Percentiles rank a stretch among this genome's conserved stretches.
Conservation (phyloP, 2,329 filamentous ascomycete genomes). For the Trichoderma koningiopsis region DNA sequence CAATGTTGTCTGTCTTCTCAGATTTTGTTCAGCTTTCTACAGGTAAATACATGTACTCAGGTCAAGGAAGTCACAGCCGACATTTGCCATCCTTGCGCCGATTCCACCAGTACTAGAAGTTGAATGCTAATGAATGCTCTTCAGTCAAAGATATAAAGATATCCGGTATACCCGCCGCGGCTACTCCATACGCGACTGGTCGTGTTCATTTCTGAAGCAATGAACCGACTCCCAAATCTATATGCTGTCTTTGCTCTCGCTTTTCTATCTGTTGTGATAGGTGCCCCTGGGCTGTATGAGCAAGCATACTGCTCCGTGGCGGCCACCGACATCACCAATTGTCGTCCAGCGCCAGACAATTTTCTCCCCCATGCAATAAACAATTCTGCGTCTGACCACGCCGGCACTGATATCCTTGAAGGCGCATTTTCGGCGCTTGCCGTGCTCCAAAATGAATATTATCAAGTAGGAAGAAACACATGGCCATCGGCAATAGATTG, state of each 20-base stretch:
- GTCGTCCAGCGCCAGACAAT: not conserved
- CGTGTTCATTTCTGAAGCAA: not conserved
- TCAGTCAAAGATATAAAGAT: not conserved
- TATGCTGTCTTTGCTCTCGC: not conserved
- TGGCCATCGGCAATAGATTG: constrained; percentile 91
- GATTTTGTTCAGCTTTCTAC: not conserved
- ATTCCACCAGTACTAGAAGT: not conserved
- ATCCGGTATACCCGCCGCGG: not conserved
- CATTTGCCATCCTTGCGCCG: not conserved
- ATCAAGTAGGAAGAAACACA: constrained; percentile 72
- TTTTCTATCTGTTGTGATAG: not conserved
- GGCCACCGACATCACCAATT: not conserved
- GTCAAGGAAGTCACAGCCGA: not conserved
- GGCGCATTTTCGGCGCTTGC: constrained; percentile 66
- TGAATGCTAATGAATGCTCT: not conserved
- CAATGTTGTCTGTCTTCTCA: not conserved
- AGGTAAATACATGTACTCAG: not conserved
- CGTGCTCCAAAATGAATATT: constrained; percentile 78
- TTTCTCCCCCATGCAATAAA: not conserved
- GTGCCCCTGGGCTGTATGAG: not conserved
- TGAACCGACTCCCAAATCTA: not conserved
- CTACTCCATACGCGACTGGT: too few relatives aligned
- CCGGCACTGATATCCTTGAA: constrained; percentile 40
- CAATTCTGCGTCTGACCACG: not conserved
- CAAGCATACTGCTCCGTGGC: constrained; percentile 2